Base-by-base conservation (phyloP, 805 yeast species). In the Pichia californica region DNA sequence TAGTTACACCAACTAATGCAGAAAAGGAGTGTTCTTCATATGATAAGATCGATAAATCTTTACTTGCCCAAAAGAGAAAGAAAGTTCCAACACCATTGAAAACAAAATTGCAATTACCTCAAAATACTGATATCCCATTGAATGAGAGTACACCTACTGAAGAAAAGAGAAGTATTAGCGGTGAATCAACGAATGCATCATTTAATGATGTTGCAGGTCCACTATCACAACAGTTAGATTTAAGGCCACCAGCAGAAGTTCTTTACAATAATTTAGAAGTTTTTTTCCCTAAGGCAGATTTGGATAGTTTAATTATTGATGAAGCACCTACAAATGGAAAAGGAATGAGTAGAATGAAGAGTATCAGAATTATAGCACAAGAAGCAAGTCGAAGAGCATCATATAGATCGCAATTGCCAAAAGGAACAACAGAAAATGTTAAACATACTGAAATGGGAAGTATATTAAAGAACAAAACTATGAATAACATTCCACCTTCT, bases 211-310 rank as follows among this genome's bases (percentile, higher is more conserved):
- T 48, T 19, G 48, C 50, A 4, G 33, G 26, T 15, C 54, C 61
- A 7, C 43, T 46, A 14, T 54, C 56, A 4, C 52, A 56, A 10
- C 41, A 54, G 4, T 50, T 64, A 87, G 80, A 83, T 7, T 82
- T 93, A 14, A 78, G 99, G 59, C 99, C 99, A 2, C 88, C 98
- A 0, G 83, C 95, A 1, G 98, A 91, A 56, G 94, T 86, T 33
- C 83, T 93, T 26, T 93, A 89, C 59, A 87, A 88, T 44, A 89
- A 93, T 54, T 73, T 93, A 49, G 99, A 93, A 52, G 77, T 77
- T 56, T 93, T 85, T 59, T 93, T 93, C 70, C 99, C 99, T 0
- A 75, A 84, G 53, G 81, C 97, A 0, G 91, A 91, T 62, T 71
- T 93, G 47, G 99, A 93, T 59, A 84, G 83, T 54, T 95, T 97